Percentiles rank a stretch among this genome's conserved stretches.
Conservation (phyloP, 2,329 filamentous ascomycete species). For the Cordyceps cicadae region DNA sequence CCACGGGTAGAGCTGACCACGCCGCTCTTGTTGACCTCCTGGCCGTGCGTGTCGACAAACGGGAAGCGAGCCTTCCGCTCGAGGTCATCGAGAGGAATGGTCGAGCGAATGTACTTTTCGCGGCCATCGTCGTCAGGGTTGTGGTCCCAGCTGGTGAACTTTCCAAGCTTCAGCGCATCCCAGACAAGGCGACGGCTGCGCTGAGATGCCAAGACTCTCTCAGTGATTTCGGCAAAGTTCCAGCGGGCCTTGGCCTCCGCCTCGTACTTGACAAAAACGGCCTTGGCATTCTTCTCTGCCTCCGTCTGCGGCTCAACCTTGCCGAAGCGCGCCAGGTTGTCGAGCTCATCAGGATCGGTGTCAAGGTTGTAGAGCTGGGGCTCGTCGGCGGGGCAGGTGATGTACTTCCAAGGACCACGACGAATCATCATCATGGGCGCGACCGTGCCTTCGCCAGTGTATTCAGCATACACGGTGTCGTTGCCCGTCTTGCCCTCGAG, state of each 20-base stretch:
- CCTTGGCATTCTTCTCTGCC: conserved; percentile 38
- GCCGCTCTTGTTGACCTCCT: conserved; percentile 31
- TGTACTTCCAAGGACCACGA: conserved; percentile 82
- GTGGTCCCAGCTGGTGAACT: conserved; percentile 78
- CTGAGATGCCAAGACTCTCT: conserved; percentile 67
- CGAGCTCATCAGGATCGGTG: conserved; percentile 66
- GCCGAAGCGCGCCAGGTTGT: conserved; percentile 54
- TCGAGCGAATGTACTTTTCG: conserved; percentile 75
- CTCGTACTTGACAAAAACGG: conserved; percentile 57
- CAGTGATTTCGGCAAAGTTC: conserved; percentile 72
- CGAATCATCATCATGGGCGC: conserved; percentile 91
- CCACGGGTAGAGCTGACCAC: conserved; percentile 29
- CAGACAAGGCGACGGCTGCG: conserved; percentile 71
- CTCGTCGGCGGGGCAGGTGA: conserved; percentile 75
- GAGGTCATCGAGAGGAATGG: conserved; percentile 71
- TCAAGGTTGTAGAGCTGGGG: conserved; percentile 77
- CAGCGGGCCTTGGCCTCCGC: conserved; percentile 67
- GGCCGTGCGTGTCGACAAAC: conserved; percentile 48
- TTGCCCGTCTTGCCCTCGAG: conserved; percentile 56
- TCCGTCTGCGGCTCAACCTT: conserved; percentile 31
- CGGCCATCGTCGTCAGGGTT: conserved; percentile 64
- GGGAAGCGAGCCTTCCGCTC: conserved; percentile 71
- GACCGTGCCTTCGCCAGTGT: conserved; percentile 87
- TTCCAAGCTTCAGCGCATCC: conserved; percentile 67
- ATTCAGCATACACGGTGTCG: conserved; percentile 89